phyloP scores from a whole-genome alignment of 306 rosid species.

The Macrotyloma uniflorum region DNA sequence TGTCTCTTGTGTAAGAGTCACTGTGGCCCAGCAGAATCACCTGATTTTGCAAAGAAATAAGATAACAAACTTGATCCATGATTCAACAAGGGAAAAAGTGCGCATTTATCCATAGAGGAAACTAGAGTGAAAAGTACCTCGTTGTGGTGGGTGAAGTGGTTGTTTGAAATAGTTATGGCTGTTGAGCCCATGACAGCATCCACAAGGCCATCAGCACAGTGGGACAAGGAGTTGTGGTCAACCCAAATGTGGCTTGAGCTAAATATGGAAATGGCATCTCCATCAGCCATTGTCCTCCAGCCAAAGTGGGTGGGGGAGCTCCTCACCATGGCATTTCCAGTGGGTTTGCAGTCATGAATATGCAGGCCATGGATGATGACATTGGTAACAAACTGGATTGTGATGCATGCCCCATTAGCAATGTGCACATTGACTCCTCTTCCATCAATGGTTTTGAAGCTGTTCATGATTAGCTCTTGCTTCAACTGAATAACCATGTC shows the following conservation, averaged over 20 bases:
- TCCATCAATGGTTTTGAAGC: slow-evolving; percentile 95
- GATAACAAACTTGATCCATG: slow-evolving; percentile 19
- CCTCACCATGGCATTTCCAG: slow-evolving; percentile 97
- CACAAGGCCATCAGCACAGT: slow-evolving; percentile 96
- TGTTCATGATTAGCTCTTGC: slow-evolving; percentile 91
- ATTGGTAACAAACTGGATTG: slow-evolving; percentile 86
- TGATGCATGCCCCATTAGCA: slow-evolving; percentile 90
- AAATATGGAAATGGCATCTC: slow-evolving; percentile 88
- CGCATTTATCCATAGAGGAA: not conserved
- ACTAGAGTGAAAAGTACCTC: slow-evolving; percentile 60
- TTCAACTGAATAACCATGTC: slow-evolving; percentile 96
- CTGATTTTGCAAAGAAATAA: slow-evolving; percentile 50
- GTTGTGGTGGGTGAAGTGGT: slow-evolving; percentile 97
- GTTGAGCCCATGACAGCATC: slow-evolving; percentile 99
- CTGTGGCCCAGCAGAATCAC: slow-evolving; percentile 97
- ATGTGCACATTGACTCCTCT: slow-evolving; percentile 93
- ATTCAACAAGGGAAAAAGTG: not conserved
- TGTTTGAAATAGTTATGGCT: slow-evolving; percentile 91
- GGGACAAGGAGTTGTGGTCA: slow-evolving; percentile 91
- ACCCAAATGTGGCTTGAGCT: slow-evolving; percentile 97
- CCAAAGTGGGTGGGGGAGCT: slow-evolving; percentile 90
- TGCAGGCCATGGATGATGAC: slow-evolving; percentile 88
- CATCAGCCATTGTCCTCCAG: slow-evolving; percentile 99
- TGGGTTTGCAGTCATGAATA: slow-evolving; percentile 91
- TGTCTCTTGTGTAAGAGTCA: slow-evolving; percentile 91